A percentile compares a stretch with the other conserved stretches of the same genome.
These are phyloP conservation scores for Escallonia rubra DNA, from an alignment of 129 eudicot genomes.

Conservation along the genomic window DNA sequence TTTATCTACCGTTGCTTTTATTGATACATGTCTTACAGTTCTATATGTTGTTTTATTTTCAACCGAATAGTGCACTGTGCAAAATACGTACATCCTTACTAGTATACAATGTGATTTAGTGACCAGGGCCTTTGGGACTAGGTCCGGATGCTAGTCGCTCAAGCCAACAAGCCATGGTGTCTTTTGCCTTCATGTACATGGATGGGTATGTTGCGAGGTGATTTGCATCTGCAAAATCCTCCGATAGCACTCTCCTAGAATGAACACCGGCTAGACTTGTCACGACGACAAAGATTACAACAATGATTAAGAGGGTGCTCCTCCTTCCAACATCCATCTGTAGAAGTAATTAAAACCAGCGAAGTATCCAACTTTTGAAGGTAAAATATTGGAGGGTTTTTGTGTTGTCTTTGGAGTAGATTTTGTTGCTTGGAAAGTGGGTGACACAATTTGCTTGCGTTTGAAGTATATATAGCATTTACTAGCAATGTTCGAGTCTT, in stretches of 20 bases:
- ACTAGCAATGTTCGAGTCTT: too few species aligned
- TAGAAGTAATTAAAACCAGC: not conserved
- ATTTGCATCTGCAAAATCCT: not conserved
- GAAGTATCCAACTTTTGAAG: too few species aligned
- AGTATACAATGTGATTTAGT: not conserved
- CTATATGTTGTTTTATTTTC: too few species aligned
- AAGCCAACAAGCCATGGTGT: conserved; percentile 23
- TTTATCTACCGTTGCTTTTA: too few species aligned
- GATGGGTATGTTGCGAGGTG: conserved; percentile 5
- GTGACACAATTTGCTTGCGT: too few species aligned
- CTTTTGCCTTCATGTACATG: conserved; percentile 10
- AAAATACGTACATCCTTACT: too few species aligned
- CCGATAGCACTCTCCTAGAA: not conserved
- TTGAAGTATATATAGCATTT: too few species aligned
- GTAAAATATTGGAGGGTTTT: too few species aligned
- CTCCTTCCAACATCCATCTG: not conserved
- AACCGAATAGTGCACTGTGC: too few species aligned
- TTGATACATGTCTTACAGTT: too few species aligned
- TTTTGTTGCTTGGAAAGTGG: too few species aligned
- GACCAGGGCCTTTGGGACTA: conserved; percentile 34
- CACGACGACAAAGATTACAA: not conserved
- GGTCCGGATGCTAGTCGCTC: conserved; percentile 20
- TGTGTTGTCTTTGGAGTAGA: too few species aligned
- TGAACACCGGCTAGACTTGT: not conserved
- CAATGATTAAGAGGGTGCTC: not conserved